These are phyloP conservation scores for Quercus ilex DNA, from an alignment of 306 rosid species.

Conservation along the genomic window DNA sequence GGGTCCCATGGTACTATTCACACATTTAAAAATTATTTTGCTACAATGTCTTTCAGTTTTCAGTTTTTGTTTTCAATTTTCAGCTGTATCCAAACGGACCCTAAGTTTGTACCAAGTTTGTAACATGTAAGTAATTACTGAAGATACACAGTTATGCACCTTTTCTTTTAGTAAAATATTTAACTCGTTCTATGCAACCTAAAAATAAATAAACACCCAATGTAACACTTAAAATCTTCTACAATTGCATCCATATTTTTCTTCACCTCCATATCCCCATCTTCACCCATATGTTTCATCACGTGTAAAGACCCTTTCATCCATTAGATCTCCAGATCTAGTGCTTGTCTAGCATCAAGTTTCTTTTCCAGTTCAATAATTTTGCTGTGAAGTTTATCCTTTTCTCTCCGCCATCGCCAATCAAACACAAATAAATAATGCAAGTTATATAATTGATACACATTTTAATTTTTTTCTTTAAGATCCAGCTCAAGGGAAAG, in stretches of 20 bases:
- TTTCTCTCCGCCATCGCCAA: conserved; percentile 48
- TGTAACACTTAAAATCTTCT: conserved; percentile 15
- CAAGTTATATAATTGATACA: neutral
- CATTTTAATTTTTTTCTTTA: neutral
- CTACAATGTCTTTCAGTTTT: no score
- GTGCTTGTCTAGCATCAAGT: conserved; percentile 67
- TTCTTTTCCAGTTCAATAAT: conserved; percentile 54
- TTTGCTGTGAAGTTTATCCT: conserved; percentile 45
- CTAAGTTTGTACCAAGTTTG: no score
- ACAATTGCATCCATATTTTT: conserved; percentile 42
- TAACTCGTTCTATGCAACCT: no score
- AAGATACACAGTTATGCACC: no score
- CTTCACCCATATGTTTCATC: conserved; percentile 65
- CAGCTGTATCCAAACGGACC: no score
- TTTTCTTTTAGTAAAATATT: no score
- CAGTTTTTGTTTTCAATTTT: no score
- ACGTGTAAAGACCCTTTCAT: conserved; percentile 65
- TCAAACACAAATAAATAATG: neutral
- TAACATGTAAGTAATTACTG: no score
- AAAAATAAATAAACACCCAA: no score
- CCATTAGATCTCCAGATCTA: conserved; percentile 58
- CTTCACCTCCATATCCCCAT: conserved; percentile 45
- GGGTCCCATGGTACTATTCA: no score
- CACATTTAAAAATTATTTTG: no score
- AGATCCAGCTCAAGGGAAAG: neutral